phyloP scores from a whole-genome alignment of 148 eudicot species.

The Arctostaphylos glauca region DNA sequence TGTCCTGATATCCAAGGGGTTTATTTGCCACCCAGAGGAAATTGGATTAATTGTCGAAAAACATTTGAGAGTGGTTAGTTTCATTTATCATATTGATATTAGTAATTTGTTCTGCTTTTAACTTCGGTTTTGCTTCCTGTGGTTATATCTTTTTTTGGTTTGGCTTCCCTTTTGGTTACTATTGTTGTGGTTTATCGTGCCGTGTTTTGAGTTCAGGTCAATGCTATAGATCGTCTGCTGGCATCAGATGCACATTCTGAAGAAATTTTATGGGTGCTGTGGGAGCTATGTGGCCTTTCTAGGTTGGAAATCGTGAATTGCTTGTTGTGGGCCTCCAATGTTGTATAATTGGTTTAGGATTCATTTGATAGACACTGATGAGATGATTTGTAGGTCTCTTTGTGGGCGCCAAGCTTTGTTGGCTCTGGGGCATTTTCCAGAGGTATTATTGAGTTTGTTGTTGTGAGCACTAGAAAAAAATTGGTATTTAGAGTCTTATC shows the following conservation, averaged over 20 bases:
- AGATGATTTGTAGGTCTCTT: constrained; percentile 59
- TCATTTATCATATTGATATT: constrained; percentile 12
- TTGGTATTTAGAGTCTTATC: not conserved
- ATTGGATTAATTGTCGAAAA: constrained; percentile 73
- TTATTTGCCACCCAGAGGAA: constrained; percentile 63
- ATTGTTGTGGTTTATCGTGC: not conserved
- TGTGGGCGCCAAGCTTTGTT: constrained; percentile 96
- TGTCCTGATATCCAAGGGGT: constrained; percentile 74
- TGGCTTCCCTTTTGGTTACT: constrained; percentile 5
- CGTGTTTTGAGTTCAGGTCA: constrained; percentile 48
- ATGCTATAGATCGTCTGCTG: constrained; percentile 71
- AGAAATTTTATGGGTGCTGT: constrained; percentile 78
- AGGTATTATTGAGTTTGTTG: constrained; percentile 48
- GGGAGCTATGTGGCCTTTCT: constrained; percentile 95
- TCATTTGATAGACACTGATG: constrained; percentile 7
- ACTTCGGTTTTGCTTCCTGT: not conserved
- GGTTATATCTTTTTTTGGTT: constrained; percentile 6
- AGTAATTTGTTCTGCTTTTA: not conserved
- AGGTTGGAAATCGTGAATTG: constrained; percentile 51
- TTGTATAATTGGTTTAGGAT: not conserved
- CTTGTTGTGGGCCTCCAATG: not conserved
- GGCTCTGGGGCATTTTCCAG: constrained; percentile 80
- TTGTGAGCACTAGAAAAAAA: constrained; percentile 5
- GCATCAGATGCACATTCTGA: constrained; percentile 58
- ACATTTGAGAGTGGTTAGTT: constrained; percentile 89